Percentiles rank a stretch among this genome's conserved stretches.
These are phyloP conservation scores for Mortierella sp. DNA, from an alignment of 371 early-diverging fungal species.

Conservation along the genomic window DNA sequence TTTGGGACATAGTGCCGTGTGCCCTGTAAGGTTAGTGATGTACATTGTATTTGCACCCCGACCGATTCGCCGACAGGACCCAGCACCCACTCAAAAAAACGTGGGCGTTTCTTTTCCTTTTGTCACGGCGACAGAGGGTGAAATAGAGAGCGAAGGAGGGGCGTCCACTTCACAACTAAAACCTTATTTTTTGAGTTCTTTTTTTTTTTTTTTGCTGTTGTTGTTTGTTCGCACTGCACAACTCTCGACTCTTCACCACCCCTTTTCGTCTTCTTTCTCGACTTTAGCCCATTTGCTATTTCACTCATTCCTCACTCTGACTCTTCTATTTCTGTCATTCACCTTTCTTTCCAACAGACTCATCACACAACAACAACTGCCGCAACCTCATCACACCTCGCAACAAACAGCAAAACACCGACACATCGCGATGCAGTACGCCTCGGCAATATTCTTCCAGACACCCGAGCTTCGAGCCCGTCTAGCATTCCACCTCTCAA, in stretches of 20 bases:
- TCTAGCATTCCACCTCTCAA: neutral
- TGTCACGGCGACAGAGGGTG: neutral
- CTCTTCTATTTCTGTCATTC: too few relatives aligned
- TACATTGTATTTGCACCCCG: neutral
- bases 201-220: neutral
- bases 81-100: neutral
- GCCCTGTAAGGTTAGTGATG: neutral
- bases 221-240: neutral
- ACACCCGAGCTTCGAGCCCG: neutral
- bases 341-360: neutral
- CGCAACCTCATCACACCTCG: neutral
- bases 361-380: neutral
- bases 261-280: neutral
- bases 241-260: too few relatives aligned
- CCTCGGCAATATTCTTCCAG: neutral
- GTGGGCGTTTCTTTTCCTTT: conserved; percentile 1
- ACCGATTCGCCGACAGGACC: neutral
- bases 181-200: neutral
- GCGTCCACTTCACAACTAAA: too few relatives aligned
- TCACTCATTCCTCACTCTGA: too few relatives aligned
- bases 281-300: neutral
- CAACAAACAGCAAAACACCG: neutral
- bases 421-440: neutral
- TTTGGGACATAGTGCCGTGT: neutral
- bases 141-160: too few relatives aligned